Percentiles rank a stretch among this genome's conserved stretches.
Conservation (phyloP, 108 stramenopile species). For the Pelagomonas calceolata region DNA sequence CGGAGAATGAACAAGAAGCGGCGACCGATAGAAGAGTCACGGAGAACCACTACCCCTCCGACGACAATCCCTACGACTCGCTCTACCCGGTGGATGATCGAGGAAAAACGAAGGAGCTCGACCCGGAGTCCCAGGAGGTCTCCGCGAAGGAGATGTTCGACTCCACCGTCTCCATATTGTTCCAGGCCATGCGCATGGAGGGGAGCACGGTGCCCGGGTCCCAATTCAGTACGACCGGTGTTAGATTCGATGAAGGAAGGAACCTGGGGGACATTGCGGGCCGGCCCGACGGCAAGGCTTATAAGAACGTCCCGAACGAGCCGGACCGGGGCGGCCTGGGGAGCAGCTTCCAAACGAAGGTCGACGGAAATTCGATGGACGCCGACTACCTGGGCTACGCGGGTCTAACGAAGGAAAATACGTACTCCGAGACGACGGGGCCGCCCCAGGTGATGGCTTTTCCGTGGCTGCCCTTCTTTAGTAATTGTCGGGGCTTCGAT, state of each 20-base stretch:
- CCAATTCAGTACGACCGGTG: neutral
- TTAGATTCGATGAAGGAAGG: too few relatives aligned
- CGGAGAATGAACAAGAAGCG: neutral
- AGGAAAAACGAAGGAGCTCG: neutral
- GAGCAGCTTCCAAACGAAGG: too few relatives aligned
- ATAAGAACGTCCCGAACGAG: neutral
- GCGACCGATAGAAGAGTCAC: neutral
- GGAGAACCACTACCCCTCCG: neutral
- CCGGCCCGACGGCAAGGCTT: neutral
- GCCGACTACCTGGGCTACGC: constrained; percentile 31
- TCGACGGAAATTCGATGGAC: too few relatives aligned
- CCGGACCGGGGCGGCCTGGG: too few relatives aligned
- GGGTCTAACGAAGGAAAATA: too few relatives aligned
- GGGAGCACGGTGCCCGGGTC: too few relatives aligned
- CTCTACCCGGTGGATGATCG: neutral
- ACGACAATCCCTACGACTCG: neutral
- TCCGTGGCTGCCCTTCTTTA: constrained; percentile 68
- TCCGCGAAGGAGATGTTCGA: too few relatives aligned
- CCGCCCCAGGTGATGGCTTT: too few relatives aligned
- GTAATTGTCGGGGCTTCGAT: constrained; percentile 67
- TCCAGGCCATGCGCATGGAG: too few relatives aligned
- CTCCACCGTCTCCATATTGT: too few relatives aligned
- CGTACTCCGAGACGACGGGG: too few relatives aligned
- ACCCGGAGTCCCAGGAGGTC: neutral
- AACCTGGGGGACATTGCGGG: too few relatives aligned